Conservation (phyloP, 1,284 basidiomycete genomes). For the Volvariella surrecta region DNA sequence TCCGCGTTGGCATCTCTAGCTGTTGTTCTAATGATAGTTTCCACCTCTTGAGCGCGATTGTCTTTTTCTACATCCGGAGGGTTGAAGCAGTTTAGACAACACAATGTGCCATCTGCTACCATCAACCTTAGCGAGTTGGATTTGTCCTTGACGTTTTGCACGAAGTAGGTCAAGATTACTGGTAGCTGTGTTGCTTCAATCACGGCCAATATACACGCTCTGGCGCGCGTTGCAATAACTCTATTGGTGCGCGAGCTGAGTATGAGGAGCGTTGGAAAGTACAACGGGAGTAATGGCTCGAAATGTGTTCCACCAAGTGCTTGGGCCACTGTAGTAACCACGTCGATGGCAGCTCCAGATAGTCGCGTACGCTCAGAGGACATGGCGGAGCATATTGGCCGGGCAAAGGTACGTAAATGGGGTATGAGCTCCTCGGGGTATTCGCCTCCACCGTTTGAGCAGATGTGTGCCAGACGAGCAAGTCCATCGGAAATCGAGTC, state of each 20-base stretch:
- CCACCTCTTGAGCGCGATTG: constrained; percentile 53
- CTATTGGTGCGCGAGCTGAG: constrained; percentile 78
- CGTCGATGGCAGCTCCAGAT: constrained; percentile 64
- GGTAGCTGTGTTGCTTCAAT: constrained; percentile 68
- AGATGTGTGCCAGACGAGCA: constrained; percentile 43
- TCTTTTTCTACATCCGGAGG: constrained; percentile 69
- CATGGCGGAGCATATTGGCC: constrained; percentile 53
- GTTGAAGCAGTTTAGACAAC: constrained; percentile 66
- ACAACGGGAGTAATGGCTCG: constrained; percentile 59
- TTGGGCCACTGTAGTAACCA: constrained; percentile 46
- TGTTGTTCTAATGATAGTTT: constrained; percentile 57
- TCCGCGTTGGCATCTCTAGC: constrained; percentile 74
- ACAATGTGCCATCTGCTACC: constrained; percentile 54
- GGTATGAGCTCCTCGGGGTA: constrained; percentile 47
- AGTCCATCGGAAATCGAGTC: constrained; percentile 61
- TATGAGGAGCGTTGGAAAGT: constrained; percentile 60
- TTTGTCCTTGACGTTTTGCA: constrained; percentile 62
- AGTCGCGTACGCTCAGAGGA: constrained; percentile 73
- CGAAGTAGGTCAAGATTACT: constrained; percentile 53
- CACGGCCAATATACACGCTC: constrained; percentile 48
- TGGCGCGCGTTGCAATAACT: constrained; percentile 63
- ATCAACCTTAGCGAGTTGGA: constrained; percentile 53
- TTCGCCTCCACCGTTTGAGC: constrained; percentile 46
- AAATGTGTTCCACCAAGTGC: constrained; percentile 51
- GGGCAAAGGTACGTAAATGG: constrained; percentile 44